A percentile compares a stretch with the other conserved stretches of the same genome.
Evolutionary conservation across 345 rosid species (phyloP).

Genomic region (Eutrema heterophyllum): DNA sequence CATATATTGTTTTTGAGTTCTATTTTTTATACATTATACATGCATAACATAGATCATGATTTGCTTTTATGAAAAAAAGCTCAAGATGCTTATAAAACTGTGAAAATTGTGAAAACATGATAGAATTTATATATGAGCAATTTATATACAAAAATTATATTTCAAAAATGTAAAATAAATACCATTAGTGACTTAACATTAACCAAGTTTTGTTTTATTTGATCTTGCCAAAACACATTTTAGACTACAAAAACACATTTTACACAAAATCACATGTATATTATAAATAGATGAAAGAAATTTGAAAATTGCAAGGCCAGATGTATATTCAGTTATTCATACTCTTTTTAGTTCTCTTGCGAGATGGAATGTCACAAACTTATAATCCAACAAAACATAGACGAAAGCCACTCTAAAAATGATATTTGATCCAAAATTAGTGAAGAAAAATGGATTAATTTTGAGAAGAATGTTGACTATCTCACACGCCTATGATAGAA

Average conservation of each 20-base stretch:
- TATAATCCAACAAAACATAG: not conserved
- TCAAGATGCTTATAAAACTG: not conserved
- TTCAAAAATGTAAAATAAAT: no score
- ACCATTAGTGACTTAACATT: not conserved
- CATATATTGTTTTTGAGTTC: no score
- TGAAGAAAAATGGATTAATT: not conserved
- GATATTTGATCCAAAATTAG: not conserved
- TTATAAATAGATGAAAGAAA: not conserved
- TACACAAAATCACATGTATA: not conserved
- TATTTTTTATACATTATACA: no score
- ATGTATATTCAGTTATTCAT: no score
- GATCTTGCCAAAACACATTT: not conserved
- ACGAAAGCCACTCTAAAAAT: not conserved
- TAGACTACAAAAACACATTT: not conserved
- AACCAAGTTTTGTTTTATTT: not conserved
- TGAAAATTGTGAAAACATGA: not conserved
- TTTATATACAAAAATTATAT: not conserved
- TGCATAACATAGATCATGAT: no score
- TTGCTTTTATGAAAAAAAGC: no score
- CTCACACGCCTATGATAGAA: not conserved
- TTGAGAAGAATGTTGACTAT: not conserved
- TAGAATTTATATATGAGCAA: not conserved
- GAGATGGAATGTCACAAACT: not conserved
- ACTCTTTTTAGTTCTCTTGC: not conserved
- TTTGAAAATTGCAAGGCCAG: not conserved